A percentile compares a stretch with the other conserved stretches of the same genome.
phyloP scores from a whole-genome alignment of 2,329 filamentous ascomycete genomes.

The Lachnellula hyalina region DNA sequence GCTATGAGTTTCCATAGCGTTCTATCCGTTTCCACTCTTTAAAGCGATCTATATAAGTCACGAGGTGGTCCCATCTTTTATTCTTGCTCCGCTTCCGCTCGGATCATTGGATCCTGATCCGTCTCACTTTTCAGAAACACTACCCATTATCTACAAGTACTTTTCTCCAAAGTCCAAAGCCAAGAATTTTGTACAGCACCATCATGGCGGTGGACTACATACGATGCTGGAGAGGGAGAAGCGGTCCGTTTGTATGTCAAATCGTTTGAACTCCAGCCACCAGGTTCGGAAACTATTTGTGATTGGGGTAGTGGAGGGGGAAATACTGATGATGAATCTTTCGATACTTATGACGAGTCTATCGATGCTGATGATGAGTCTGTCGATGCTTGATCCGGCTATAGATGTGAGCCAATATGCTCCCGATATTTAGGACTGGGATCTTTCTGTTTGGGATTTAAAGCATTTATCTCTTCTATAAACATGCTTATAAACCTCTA shows the following conservation, averaged over 20 bases:
- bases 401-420: not conserved
- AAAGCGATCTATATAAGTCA: too few species aligned
- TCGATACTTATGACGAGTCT: conserved; percentile 34
- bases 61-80: not conserved
- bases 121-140: too few species aligned
- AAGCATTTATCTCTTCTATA: too few species aligned
- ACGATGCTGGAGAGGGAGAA: not conserved
- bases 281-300: not conserved
- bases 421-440: not conserved
- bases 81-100: not conserved
- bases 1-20: too few species aligned
- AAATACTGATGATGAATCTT: conserved; percentile 38
- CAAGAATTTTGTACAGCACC: not conserved
- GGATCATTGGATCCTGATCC: not conserved
- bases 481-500: too few species aligned
- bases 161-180: not conserved
- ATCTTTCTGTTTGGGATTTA: not conserved
- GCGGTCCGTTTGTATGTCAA: not conserved
- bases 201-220: not conserved
- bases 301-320: conserved; percentile 30
- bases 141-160: not conserved
- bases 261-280: not conserved
- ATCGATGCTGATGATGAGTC: conserved; percentile 38
- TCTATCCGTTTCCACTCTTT: too few species aligned
- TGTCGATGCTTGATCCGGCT: conserved; percentile 29